Conservation (phyloP, 495 filamentous ascomycete genomes). For the Talaromyces proteolyticus region DNA sequence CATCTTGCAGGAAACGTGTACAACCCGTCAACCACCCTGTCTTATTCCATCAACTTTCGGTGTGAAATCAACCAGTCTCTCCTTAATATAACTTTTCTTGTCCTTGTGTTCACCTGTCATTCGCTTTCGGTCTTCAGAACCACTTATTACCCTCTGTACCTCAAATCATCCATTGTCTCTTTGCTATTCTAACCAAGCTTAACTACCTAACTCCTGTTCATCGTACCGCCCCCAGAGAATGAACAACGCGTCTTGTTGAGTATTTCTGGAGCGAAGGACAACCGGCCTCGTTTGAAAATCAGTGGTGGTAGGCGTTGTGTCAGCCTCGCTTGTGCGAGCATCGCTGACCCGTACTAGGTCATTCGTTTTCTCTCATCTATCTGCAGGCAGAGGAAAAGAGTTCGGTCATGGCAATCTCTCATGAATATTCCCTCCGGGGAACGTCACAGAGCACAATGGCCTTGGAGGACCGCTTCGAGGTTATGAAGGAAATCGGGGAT, state of each 20-base stretch:
- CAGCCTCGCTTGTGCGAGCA: neutral
- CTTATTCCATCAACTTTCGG: neutral
- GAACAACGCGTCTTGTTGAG: conserved; percentile 5
- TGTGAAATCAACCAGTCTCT: neutral
- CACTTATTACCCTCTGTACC: neutral
- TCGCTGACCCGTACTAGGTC: conserved; percentile 1
- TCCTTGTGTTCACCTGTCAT: neutral
- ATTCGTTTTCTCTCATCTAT: conserved; percentile 19
- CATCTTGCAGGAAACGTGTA: conserved; percentile 6
- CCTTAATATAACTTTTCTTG: neutral
- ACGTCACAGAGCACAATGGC: conserved; percentile 43
- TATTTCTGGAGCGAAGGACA: neutral
- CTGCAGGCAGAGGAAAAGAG: conserved; percentile 41
- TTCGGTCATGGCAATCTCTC: conserved; percentile 61
- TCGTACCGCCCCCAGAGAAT: conserved; percentile 1
- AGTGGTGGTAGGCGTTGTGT: conserved; percentile 5
- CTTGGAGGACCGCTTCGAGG: conserved; percentile 86
- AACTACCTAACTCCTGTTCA: neutral
- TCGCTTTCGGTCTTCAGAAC: neutral
- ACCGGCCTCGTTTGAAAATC: conserved; percentile 9
- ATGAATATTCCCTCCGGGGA: conserved; percentile 56
- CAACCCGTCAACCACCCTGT: neutral
- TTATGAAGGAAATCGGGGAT: conserved; percentile 97
- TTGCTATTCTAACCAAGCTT: neutral
- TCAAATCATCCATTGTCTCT: neutral